Evolutionary conservation across 179 eudicot genomes (phyloP), one percentile per base, ranked within the genome.

Genomic region (Patellifolia procumbens): DNA sequence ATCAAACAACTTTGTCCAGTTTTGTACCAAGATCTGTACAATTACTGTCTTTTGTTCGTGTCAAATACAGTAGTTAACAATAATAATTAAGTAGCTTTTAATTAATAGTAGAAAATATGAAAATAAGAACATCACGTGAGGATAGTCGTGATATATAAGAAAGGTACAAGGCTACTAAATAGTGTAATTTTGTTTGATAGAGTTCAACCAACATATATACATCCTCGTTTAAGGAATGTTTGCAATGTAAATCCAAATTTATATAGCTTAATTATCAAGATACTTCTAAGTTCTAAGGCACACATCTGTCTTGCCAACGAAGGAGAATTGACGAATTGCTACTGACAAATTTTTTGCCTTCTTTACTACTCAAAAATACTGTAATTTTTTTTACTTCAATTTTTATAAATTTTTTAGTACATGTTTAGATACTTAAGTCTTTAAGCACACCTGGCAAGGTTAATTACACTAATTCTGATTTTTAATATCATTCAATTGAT

Each of bases 51-150:
- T 46, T 43, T 22, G 22, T 68, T 68, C 7, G 72, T 12, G 6
- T 28, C 39, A 46, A 48, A 5, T 67, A n/a, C n/a, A n/a, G n/a
- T n/a, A 34, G n/a, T 45, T 4, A 67, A 28, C 16, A 26, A 5
- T 17, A 35, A 19, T 20, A 59, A 4, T 64, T 29, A 34, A 66
- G n/a, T 39, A 45, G 24, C 26, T 69, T 13, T 46, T 62, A 35
- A 29, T 60, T 5, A 59, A 26, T 32, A 22, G 5, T 20, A 5
- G 0, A 4, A 39, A 75, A 15, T 29, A 51, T 29, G 12, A 55
- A 61, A 53, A 49, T 58, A 46, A 46, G 62, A 68, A 66, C 58
- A 59, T 81, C 84, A 81, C 81, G 81, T 81, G 84, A 81, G 83
- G 12, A 42, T 32, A 77, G 63, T 68, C 72, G 81, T 81, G 81